Base-by-base conservation (phyloP, 371 early-diverging fungal genomes). In the Entomophthora muscae region DNA sequence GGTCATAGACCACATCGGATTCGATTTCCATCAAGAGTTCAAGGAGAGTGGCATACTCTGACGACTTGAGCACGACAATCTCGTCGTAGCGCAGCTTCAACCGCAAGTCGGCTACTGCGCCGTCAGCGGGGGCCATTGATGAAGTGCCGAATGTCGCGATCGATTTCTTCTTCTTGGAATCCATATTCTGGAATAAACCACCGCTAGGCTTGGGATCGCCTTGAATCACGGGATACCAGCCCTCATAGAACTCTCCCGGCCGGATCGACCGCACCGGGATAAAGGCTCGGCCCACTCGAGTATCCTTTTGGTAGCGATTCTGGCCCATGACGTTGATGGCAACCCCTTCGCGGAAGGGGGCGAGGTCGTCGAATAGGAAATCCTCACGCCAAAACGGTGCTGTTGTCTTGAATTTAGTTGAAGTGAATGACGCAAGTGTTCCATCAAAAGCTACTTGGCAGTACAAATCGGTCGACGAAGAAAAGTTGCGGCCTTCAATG, bases 11-110 rank as follows among this genome's bases (percentile, higher is more conserved):
- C 0, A 77, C 67, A 57, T 77, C 74, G 29, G 78, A 72, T 17
- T 76, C 70, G 57, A 73, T 72, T 24, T 79, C 74, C 7, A 76
- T 61, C 22, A 85, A 61, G 13, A 77, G 61, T 69, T 75, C 70
- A 23, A 70, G 21, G 3, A 76, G 51, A 12, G 65, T 66, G 3
- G 28, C 31, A 64, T 81, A 81, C 13, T 71, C 69, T 0, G 63
- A 63, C 0, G 71, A 54, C 0, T 78, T 67, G 3, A 82, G 63
- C 3, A 85, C 77, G 2, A 79, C 63, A 26, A 78, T 73, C 59
- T 83, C 82, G 21, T 83, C 81, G 52, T 79, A 76, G 29, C 78
- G 70, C 24, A 81, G 51, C 63, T 78, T 75, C 2, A 85, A 66
- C 17, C 79, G 68, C 3, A 83, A 32, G 58, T 83, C 81, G n/a